These are phyloP conservation scores for Vicia villosa DNA, from an alignment of 306 rosid species.

Conservation along the genomic window DNA sequence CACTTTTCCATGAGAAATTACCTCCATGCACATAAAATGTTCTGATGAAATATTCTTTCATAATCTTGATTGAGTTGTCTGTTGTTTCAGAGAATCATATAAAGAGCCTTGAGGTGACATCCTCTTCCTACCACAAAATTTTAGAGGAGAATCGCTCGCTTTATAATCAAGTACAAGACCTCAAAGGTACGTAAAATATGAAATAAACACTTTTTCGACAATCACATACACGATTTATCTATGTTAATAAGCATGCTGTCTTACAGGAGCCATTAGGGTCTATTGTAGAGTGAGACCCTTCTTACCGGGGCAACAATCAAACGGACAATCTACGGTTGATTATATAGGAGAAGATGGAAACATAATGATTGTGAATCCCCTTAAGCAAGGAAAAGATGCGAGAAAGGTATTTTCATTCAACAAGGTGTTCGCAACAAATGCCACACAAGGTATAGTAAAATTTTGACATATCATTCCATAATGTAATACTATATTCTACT, in stretches of 20 bases:
- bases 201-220: conserved; percentile 24
- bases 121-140: conserved; percentile 83
- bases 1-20: conserved; percentile 30
- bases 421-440: conserved; percentile 80
- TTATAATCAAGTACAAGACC: conserved; percentile 95
- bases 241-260: conserved; percentile 23
- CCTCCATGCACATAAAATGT: background rate
- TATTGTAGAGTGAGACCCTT: conserved; percentile 96
- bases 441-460: conserved; percentile 75
- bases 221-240: conserved; percentile 7
- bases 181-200: conserved; percentile 64
- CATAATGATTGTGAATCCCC: conserved; percentile 88
- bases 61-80: conserved; percentile 32
- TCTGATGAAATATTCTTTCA: conserved; percentile 12
- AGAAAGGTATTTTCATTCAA: conserved; percentile 89
- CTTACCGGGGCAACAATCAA: conserved; percentile 72
- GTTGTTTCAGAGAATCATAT: conserved; percentile 63
- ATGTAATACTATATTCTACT: background rate
- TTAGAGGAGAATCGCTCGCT: conserved; percentile 84
- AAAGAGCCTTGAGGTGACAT: conserved; percentile 70
- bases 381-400: conserved; percentile 82
- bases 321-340: conserved; percentile 75
- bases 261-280: conserved; percentile 86
- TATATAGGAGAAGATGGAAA: conserved; percentile 95
- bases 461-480: background rate